These are phyloP conservation scores for Acanthamoeba lenticulata DNA, from an alignment of 208 protist species.

Conservation along the genomic window DNA sequence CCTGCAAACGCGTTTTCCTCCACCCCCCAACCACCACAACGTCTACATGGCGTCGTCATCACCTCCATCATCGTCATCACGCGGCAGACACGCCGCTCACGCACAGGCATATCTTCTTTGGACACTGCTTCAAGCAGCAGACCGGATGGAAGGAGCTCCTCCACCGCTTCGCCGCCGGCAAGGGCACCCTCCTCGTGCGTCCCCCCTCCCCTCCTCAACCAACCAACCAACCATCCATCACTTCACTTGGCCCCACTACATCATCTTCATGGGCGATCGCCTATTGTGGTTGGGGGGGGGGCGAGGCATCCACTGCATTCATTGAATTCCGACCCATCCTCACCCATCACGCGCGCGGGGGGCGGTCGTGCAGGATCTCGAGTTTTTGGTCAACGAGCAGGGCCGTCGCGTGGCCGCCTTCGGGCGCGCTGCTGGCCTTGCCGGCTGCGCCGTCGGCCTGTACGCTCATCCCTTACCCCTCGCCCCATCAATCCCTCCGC, in stretches of 20 bases:
- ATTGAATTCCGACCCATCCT: background rate
- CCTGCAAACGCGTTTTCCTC: no score
- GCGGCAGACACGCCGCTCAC: slow-evolving; percentile 60
- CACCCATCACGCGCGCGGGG: background rate
- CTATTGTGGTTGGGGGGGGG: no score
- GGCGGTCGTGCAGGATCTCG: slow-evolving; percentile 74
- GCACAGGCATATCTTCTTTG: slow-evolving; percentile 87
- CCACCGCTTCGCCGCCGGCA: slow-evolving; percentile 73
- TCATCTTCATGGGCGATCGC: no score
- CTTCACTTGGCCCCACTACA: no score
- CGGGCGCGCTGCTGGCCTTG: slow-evolving; percentile 84
- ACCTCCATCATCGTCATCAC: no score
- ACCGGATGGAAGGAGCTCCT: slow-evolving; percentile 84
- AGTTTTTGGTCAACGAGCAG: slow-evolving; percentile 82
- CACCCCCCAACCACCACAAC: no score
- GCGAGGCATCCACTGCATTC: no score
- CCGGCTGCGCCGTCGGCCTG: slow-evolving; percentile 79
- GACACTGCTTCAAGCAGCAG: slow-evolving; percentile 87
- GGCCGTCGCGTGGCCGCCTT: slow-evolving; percentile 84
- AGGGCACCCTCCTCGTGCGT: slow-evolving; percentile 53
- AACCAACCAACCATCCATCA: no score
- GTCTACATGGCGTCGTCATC: no score
- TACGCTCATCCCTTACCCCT: background rate
- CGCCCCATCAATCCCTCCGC: no score
- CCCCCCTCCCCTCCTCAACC: background rate